These are phyloP conservation scores for Xylariales sp. DNA, from an alignment of 2,329 filamentous ascomycete genomes.

Conservation along the genomic window DNA sequence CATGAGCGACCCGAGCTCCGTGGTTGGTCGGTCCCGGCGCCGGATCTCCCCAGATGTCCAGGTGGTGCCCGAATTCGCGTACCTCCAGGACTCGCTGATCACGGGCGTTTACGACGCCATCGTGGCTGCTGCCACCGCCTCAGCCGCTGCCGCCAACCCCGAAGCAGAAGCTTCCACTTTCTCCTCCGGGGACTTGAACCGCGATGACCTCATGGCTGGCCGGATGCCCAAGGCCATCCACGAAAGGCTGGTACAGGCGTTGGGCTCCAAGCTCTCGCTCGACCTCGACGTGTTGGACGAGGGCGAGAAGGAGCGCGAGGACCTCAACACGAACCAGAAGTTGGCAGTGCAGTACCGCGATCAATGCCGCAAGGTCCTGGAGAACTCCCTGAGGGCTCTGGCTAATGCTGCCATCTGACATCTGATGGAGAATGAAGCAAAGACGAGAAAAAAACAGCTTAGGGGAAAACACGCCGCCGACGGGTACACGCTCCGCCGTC, in stretches of 20 bases:
- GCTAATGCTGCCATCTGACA: neutral
- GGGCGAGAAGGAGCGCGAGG: slow-evolving; percentile 32
- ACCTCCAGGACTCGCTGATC: slow-evolving; percentile 50
- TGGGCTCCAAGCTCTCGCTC: slow-evolving; percentile 32
- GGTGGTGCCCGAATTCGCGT: slow-evolving; percentile 37
- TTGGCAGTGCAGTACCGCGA: slow-evolving; percentile 45
- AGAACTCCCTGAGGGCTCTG: slow-evolving; percentile 30
- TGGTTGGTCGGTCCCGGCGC: slow-evolving; percentile 39
- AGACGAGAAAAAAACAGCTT: neutral
- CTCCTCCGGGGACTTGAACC: too few species aligned
- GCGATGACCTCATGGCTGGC: slow-evolving; percentile 37
- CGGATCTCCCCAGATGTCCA: slow-evolving; percentile 23
- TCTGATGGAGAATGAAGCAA: slow-evolving; percentile 6
- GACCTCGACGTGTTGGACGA: slow-evolving; percentile 43
- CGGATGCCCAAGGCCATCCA: slow-evolving; percentile 37
- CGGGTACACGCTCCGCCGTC: too few species aligned
- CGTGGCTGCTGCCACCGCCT: slow-evolving; percentile 15
- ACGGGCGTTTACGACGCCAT: slow-evolving; percentile 41
- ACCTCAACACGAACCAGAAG: slow-evolving; percentile 37
- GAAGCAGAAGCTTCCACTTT: too few species aligned
- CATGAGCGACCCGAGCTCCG: slow-evolving; percentile 40
- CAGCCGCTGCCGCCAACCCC: slow-evolving; percentile 7
- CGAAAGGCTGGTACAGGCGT: slow-evolving; percentile 23
- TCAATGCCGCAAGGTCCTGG: slow-evolving; percentile 43
- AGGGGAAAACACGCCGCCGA: neutral